A percentile compares a stretch with the other conserved stretches of the same genome.
phyloP scores from a whole-genome alignment of 176 grass and related monocot species.

The Puccinellia tenuiflora region DNA sequence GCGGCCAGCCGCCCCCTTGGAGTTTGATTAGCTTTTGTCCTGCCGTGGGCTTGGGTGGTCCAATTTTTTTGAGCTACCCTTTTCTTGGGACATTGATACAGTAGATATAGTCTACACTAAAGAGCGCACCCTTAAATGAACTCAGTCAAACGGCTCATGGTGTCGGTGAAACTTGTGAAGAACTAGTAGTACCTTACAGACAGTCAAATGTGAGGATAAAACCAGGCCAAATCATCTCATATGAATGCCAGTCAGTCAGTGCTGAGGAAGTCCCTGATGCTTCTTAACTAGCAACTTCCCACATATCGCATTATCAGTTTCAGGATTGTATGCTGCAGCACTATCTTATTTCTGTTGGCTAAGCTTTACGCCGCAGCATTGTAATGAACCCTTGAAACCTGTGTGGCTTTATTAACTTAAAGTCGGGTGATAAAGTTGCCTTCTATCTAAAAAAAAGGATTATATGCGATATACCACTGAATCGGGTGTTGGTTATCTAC shows the following conservation, averaged over 20 bases:
- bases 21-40: background rate
- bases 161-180: background rate
- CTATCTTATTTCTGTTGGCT: too few species aligned
- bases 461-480: background rate
- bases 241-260: background rate
- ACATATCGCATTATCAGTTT: background rate
- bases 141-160: background rate
- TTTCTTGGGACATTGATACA: background rate
- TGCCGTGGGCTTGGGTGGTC: background rate
- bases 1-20: background rate
- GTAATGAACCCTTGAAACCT: too few species aligned
- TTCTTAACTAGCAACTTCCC: background rate
- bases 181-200: background rate
- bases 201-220: background rate
- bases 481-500: background rate
- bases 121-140: background rate
- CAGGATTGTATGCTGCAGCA: background rate
- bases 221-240: background rate
- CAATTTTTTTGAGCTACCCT: too few species aligned
- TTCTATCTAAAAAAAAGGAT: too few species aligned
- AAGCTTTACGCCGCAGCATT: too few species aligned
- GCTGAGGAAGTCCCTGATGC: background rate
- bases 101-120: background rate
- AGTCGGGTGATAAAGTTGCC: too few species aligned
- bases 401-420: too few species aligned